Evolutionary conservation across 2,329 filamentous ascomycete species (phyloP), one percentile per base, ranked within the genome.

Genomic region (Dissoconium aciculare): DNA sequence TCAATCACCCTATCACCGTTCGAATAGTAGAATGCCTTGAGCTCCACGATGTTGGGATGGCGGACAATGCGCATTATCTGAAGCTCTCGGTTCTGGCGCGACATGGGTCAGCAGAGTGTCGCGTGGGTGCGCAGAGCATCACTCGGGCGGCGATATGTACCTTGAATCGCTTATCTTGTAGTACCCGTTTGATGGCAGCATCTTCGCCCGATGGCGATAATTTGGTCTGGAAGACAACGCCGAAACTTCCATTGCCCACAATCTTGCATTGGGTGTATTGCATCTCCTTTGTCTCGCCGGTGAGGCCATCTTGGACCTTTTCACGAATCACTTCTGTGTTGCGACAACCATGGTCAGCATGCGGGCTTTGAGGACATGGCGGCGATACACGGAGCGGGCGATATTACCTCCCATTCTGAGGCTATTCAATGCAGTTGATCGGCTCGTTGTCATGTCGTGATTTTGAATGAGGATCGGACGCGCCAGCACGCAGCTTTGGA

Each of bases 141-240:
- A 25, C 37, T 32, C 31, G n/a, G n/a, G 15, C 11, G 27, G 11
- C 26, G 27, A 12, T 15, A 28, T 31, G 11, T 27, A 92, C 89
- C 81, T 98, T 98, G 76, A 98, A 98, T 55, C 89, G 76, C 69
- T 98, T 98, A 69, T 98, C 89, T 56, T 98, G 89, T 36, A 98
- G 71, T 37, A 98, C 89, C 49, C 89, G 78, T 69, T 98, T 98
- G 68, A 98, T 98, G 56, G 89, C 89, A 32, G 89, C 89, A 63
- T 98, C 89, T 60, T 98, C 89, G 42, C 87, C 87, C 41, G 81
- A 89, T n/a, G 89, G 89, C 38, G 87, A 87, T 50, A 98, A 71
- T 66, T 95, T 95, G 35, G 89, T 98, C 65, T 98, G 89, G 60
- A 98, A 98, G 43, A 98, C 89, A 30, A 98, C 87, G 43, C 89